Percentiles rank a stretch among this genome's conserved stretches.
phyloP scores from a whole-genome alignment of 768 basidiomycete species.

The Podaxis sp. region DNA sequence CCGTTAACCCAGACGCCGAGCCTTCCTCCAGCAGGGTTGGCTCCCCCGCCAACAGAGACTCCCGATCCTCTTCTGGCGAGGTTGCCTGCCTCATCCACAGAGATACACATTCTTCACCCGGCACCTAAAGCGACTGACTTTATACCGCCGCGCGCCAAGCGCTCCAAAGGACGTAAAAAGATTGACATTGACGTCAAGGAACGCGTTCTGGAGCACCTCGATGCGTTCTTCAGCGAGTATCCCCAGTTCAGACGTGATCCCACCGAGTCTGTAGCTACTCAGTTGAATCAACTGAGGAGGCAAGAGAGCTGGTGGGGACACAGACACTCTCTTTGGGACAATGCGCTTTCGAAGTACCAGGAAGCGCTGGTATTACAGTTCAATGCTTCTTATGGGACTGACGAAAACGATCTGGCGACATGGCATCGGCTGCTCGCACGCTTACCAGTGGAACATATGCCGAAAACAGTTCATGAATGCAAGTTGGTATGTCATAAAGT shows the following conservation, averaged over 20 bases:
- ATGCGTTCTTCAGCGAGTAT: background rate
- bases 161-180: too few relatives aligned
- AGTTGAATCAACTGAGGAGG: constrained; percentile 4
- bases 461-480: constrained; percentile 2
- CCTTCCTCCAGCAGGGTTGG: background rate
- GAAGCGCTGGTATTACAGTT: constrained; percentile 27
- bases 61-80: too few relatives aligned
- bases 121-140: too few relatives aligned
- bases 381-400: constrained; percentile 27
- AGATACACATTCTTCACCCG: too few relatives aligned
- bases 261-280: constrained; percentile 2
- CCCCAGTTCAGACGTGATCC: background rate
- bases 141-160: too few relatives aligned
- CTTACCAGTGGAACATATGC: background rate
- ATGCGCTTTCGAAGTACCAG: constrained; percentile 20
- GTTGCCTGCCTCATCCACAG: too few relatives aligned
- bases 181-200: background rate
- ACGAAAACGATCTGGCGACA: constrained; percentile 24
- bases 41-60: too few relatives aligned
- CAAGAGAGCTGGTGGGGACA: constrained; percentile 1
- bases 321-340: background rate
- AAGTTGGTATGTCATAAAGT: constrained; percentile 2
- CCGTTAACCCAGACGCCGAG: background rate
- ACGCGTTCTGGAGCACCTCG: background rate
- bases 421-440: constrained; percentile 19